phyloP scores from a whole-genome alignment of 306 rosid genomes.

The Inga oerstediana region DNA sequence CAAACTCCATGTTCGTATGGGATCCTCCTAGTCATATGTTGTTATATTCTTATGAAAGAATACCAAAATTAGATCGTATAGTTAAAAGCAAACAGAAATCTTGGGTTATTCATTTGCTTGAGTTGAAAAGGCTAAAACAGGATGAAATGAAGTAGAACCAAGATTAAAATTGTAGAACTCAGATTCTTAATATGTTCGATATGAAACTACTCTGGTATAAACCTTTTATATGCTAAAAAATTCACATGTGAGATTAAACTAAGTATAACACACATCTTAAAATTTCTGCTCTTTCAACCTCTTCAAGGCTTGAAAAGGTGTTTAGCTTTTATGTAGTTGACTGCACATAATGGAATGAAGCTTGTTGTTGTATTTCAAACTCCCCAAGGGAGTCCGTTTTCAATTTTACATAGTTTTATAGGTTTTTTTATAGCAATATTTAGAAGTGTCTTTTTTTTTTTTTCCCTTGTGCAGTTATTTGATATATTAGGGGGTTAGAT shows the following conservation, averaged over 20 bases:
- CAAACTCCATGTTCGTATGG: too few species aligned
- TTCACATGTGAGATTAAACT: not conserved
- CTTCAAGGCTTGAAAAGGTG: not conserved
- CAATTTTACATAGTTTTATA: not conserved
- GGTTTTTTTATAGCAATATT: not conserved
- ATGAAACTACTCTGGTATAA: not conserved
- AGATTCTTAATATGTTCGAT: constrained; percentile 18
- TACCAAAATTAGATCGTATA: too few species aligned
- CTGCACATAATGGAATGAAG: not conserved
- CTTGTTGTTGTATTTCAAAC: not conserved
- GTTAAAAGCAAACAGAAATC: not conserved
- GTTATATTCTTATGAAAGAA: too few species aligned
- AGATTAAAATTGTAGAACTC: not conserved
- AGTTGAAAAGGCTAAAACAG: not conserved
- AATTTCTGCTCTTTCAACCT: not conserved
- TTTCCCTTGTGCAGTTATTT: not conserved
- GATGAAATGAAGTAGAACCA: constrained; percentile 8
- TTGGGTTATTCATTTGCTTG: constrained; percentile 17
- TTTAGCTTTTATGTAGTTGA: not conserved
- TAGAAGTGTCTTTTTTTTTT: not conserved
- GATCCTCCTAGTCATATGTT: too few species aligned
- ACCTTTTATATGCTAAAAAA: not conserved
- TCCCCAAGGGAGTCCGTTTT: not conserved
- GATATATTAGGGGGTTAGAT: not conserved
- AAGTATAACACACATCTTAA: not conserved